Base-by-base conservation (phyloP, 2,329 filamentous ascomycete species). In the Fusarium buharicum region DNA sequence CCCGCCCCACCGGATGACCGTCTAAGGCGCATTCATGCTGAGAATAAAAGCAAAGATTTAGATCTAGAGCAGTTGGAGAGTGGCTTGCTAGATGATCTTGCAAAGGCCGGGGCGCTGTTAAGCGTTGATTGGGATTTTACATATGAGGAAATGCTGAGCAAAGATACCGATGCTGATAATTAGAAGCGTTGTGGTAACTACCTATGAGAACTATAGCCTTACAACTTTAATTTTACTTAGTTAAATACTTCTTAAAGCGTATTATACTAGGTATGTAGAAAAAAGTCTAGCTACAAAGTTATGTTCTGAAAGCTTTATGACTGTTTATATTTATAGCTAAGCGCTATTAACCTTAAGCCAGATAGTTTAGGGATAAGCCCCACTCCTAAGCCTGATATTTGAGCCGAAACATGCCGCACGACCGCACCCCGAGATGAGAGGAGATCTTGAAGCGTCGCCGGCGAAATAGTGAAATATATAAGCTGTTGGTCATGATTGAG, bases 111-210 rank as follows among this genome's bases (percentile, higher is more conserved):
- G 2, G 75, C 71, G 6, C 52, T 73, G 50, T 45, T 78, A 10
- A 57, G 58, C 1, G 64, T 76, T 8, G 70, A 74, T n/a, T 77
- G 73, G 72, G 71, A 68, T 3, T 72, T 76, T 55, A 49, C 17
- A 2, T 76, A 75, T 49, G 74, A 77, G 45, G 75, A 77, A 17
- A 54, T 60, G 46, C 50, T 61, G 4, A 37, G 20, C 44, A 48
- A 36, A 24, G 34, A 59, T 34, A 13, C 17, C 10, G n/a, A 40
- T 34, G 18, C 11, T 12, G 13, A 40, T 14, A 17, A 11, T 28
- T 50, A 6, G 24, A 24, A 40, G 36, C 28, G 20, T n/a, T 22
- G 13, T 24, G 6, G 5, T n/a, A 22, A 20, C 12, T 22, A 10
- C 22, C 22, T 24, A n/a, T n/a, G n/a, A 24, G 22, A 22, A 39